Conservation (phyloP, 345 rosid species). For the Erodium maritimum region DNA sequence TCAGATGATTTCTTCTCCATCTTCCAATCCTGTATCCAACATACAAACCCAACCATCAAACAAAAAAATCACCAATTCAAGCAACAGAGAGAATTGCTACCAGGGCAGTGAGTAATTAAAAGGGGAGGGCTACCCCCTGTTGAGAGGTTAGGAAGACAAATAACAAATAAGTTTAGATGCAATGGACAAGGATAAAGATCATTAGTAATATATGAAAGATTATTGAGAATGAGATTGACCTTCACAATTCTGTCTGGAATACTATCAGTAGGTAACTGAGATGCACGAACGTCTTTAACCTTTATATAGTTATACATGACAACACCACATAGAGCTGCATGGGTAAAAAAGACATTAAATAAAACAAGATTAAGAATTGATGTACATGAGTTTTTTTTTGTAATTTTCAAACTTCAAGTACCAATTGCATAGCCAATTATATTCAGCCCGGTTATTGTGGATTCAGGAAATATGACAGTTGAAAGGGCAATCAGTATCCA, state of each 20-base stretch:
- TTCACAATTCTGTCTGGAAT: constrained; percentile 66
- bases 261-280: constrained; percentile 53
- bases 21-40: constrained; percentile 62
- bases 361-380: neutral
- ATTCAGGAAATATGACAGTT: constrained; percentile 80
- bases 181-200: too few relatives aligned
- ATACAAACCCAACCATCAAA: neutral
- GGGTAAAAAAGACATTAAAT: constrained; percentile 2
- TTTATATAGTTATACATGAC: constrained; percentile 89
- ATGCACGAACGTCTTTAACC: constrained; percentile 61
- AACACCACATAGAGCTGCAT: constrained; percentile 86
- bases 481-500: constrained; percentile 97
- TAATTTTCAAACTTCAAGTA: constrained; percentile 16
- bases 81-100: too few relatives aligned
- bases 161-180: too few relatives aligned
- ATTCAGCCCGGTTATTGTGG: constrained; percentile 83
- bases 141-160: too few relatives aligned
- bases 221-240: constrained; percentile 34
- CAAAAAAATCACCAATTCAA: too few relatives aligned
- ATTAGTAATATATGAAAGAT: neutral
- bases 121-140: too few relatives aligned
- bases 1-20: constrained; percentile 92
- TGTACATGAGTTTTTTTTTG: neutral
- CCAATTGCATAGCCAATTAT: constrained; percentile 92
- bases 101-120: too few relatives aligned